Base-by-base conservation (phyloP, 768 basidiomycete species). In the Mycena chlorophos region DNA sequence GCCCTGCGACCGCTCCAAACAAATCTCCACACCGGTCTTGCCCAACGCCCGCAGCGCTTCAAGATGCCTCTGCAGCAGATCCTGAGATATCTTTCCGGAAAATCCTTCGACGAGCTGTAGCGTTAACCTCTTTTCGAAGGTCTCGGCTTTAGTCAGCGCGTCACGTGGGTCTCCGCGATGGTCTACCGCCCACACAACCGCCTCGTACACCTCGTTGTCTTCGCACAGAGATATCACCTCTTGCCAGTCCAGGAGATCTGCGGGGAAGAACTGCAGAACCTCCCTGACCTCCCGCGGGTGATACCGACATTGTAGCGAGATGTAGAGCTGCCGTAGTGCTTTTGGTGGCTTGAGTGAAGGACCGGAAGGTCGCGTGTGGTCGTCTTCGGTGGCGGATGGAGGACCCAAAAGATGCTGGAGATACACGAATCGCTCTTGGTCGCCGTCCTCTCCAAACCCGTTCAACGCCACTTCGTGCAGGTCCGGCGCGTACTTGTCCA, bases 181-280 rank as follows among this genome's bases (percentile, higher is more conserved):
- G 61, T 93, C 79, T 43, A 86, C 71, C 2, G 85, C 78, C 95
- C 95, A 98, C 4, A 98, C 72, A 22, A 89, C 86, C 8, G 90
- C 91, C 47, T 91, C 86, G 59, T 80, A 88, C 16, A 84, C 85
- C 38, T 76, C 75, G 19, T 78, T 76, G 2, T 76, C 69, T 69
- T 94, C 89, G 69, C 92, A 95, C 8, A 82, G 80, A 4, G 73
- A 72, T 16, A 85, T 72, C 23, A 87, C 73, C 20, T 79, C 73
- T 2, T 71, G 58, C 72, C 85, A 81, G 52, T 89, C 85, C 46
- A 92, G 68, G 50, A 71, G 72, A 16, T 78, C 78, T 4, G 66
- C 55, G 0, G 85, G 83, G 52, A 89, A 71, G 49, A 71, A 73
- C 60, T 82, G 75, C 10, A 97, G 74, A 34, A 82, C 81, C 13